phyloP scores from a whole-genome alignment of 805 yeast species.

The Lipomyces chichibuensis region DNA sequence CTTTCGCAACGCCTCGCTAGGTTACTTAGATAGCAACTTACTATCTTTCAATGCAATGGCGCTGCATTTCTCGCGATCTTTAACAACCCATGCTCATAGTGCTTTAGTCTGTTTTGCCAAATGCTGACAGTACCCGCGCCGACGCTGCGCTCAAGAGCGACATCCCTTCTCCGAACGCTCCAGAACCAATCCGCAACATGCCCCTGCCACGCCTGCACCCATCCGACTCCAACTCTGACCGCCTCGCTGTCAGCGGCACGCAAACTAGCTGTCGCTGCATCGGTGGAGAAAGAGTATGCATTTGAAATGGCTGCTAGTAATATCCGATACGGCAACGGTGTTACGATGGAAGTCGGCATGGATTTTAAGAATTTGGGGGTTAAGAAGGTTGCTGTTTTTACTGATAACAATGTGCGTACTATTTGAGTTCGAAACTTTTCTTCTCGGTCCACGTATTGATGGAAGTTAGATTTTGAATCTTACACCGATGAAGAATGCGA shows the following conservation, averaged over 20 bases:
- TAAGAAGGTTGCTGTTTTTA: conserved; percentile 46
- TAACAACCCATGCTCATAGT: neutral
- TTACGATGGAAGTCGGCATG: conserved; percentile 46
- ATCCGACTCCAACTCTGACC: conserved; percentile 21
- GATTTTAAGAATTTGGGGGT: conserved; percentile 45
- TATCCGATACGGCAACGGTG: conserved; percentile 48
- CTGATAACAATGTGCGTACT: conserved; percentile 41
- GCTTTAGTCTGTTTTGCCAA: neutral
- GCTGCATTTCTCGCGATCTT: neutral
- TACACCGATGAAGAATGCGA: conserved; percentile 42
- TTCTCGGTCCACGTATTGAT: neutral
- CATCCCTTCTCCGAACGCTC: conserved; percentile 34
- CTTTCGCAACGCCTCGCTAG: neutral
- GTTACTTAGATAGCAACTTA: neutral
- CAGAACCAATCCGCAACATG: conserved; percentile 43
- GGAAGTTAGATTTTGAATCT: conserved; percentile 36
- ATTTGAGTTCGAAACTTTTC: neutral
- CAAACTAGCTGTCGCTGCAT: conserved; percentile 22
- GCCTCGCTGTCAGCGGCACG: conserved; percentile 30
- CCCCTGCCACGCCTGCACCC: conserved; percentile 45
- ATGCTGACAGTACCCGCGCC: conserved; percentile 28
- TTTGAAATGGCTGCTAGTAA: conserved; percentile 49
- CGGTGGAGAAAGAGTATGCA: conserved; percentile 44
- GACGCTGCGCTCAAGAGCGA: conserved; percentile 24
- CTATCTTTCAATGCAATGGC: neutral